Evolutionary conservation across 208 protist species (phyloP).

Genomic region (Acanthamoeba culbertsoni): DNA sequence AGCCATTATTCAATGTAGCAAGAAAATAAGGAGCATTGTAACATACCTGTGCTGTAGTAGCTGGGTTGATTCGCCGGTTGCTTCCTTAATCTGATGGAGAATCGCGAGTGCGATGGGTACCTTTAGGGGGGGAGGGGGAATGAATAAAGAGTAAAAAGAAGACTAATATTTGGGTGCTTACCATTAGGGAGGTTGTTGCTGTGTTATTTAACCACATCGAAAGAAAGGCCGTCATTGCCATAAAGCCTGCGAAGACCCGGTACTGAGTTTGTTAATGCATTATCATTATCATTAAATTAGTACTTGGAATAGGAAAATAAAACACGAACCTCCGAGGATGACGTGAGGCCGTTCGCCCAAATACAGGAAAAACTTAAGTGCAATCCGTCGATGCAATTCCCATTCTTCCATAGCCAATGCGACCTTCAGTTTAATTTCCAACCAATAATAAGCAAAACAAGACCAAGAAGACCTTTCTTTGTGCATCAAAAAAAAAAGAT

Average conservation of each 20-base stretch:
- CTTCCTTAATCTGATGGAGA: conserved; percentile 8
- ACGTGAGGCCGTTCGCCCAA: background rate
- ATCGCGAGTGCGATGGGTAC: conserved; percentile 11
- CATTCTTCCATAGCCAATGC: conserved; percentile 48
- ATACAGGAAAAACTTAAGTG: conserved; percentile 19
- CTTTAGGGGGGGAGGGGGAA: background rate
- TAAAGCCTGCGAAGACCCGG: conserved; percentile 23
- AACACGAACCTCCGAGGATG: background rate
- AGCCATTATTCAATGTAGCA: too few species aligned
- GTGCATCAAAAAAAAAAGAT: too few species aligned
- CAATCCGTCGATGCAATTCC: background rate
- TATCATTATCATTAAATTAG: background rate
- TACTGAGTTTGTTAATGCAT: background rate
- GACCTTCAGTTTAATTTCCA: background rate
- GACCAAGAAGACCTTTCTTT: background rate
- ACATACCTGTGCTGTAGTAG: too few species aligned
- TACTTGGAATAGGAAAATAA: background rate
- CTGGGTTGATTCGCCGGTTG: background rate
- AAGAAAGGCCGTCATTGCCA: conserved; percentile 24
- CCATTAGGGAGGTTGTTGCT: conserved; percentile 45
- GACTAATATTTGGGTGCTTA: background rate
- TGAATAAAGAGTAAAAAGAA: background rate
- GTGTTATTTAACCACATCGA: conserved; percentile 60
- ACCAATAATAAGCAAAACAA: background rate
- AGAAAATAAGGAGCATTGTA: too few species aligned